Evolutionary conservation across 331 rosid species (phyloP).

Genomic region (Quercus tomentella): DNA sequence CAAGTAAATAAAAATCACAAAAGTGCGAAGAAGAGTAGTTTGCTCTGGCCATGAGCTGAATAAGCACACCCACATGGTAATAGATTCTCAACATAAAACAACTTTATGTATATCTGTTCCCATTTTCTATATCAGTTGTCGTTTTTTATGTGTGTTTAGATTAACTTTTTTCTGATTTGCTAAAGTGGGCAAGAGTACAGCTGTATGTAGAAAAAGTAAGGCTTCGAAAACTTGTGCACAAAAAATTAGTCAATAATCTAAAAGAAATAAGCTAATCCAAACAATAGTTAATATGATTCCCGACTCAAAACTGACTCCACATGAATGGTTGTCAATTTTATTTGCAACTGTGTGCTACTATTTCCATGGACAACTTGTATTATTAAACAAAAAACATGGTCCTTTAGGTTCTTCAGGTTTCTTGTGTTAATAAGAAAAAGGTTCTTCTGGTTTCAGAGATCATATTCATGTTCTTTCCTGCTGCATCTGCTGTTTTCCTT

Average conservation of each 20-base stretch:
- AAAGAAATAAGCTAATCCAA: too few species aligned
- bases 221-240: too few species aligned
- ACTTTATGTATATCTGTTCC: neutral
- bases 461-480: neutral
- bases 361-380: neutral
- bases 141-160: neutral
- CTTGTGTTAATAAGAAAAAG: too few species aligned
- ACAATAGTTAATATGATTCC: neutral
- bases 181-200: too few species aligned
- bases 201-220: too few species aligned
- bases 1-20: neutral
- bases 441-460: neutral
- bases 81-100: neutral
- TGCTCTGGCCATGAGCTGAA: neutral
- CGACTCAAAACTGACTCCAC: neutral
- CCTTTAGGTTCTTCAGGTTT: neutral
- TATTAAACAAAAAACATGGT: neutral
- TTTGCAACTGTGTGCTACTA: neutral
- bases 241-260: too few species aligned
- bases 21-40: neutral
- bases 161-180: too few species aligned
- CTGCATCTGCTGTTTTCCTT: neutral
- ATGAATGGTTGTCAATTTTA: neutral
- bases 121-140: neutral
- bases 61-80: neutral